phyloP scores from a whole-genome alignment of 2,329 filamentous ascomycete genomes.

The Diplodia scrobiculata region DNA sequence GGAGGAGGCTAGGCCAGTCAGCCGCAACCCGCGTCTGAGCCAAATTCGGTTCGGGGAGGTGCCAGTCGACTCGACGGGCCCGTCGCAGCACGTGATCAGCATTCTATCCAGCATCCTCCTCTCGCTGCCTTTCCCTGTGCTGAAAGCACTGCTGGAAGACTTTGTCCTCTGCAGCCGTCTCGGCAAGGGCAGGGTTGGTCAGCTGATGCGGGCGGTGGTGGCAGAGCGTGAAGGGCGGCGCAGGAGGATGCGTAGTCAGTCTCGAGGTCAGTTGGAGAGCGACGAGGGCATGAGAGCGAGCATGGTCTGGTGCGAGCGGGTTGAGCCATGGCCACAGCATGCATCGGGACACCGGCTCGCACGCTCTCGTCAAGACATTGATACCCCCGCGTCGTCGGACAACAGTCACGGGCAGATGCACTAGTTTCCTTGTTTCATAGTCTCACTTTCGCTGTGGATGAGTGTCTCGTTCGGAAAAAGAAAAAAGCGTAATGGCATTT shows the following conservation, averaged over 20 bases:
- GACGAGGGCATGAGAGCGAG: conserved; percentile 36
- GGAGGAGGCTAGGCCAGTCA: conserved; percentile 41
- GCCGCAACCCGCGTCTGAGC: conserved; percentile 58
- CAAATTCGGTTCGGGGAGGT: conserved; percentile 73
- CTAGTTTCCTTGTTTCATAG: not conserved
- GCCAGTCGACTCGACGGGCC: conserved; percentile 48
- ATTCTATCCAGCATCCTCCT: conserved; percentile 67
- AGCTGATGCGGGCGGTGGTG: conserved; percentile 48
- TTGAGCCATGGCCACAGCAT: conserved; percentile 42
- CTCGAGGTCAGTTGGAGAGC: conserved; percentile 27
- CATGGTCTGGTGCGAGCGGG: conserved; percentile 42
- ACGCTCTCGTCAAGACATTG: conserved; percentile 36
- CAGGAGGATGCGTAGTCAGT: conserved; percentile 38
- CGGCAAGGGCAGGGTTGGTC: conserved; percentile 44
- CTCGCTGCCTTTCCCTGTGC: conserved; percentile 67
- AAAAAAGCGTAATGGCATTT: conserved; percentile 27
- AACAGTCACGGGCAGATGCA: conserved; percentile 17
- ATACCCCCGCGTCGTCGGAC: conserved; percentile 38
- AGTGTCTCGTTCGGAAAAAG: not conserved
- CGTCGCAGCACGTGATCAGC: conserved; percentile 47
- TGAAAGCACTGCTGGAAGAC: conserved; percentile 68
- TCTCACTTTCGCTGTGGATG: conserved; percentile 12
- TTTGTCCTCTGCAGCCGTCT: conserved; percentile 54
- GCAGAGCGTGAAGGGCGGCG: conserved; percentile 49
- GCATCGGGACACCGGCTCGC: conserved; percentile 44